Evolutionary conservation across 225 moss, liverwort and hornwort genomes (phyloP), one percentile per base, ranked within the genome.

Genomic region (Sphagnum contortum): DNA sequence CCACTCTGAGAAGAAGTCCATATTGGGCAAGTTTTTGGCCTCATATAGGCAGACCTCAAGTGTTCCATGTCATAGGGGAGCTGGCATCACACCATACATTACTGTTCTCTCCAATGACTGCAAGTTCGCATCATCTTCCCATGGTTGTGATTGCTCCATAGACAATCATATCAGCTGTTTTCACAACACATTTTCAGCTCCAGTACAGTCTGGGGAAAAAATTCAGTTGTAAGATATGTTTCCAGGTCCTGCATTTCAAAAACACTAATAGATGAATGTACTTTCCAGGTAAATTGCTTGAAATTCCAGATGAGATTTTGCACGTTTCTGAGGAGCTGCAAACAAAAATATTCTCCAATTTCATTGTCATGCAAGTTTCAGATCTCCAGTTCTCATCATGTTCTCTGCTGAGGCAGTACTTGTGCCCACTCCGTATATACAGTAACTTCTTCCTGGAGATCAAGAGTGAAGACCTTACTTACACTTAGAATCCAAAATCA

Each of bases 1-100:
- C 73, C 76, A 88, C 60, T 91, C 89, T 1, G 89, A 91, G n/a
- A 88, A 29, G 48, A 84, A 0, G 73, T 95, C 91, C 94, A 91
- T 91, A 71, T 95, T 95, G 3, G 91, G 89, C 50, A 95, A 69
- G 11, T 67, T 61, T 60, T 59, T 79, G 50, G 94, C 91, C 64
- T 77, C 62, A 44, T 64, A 62, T 29, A 95, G 64, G 74, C 72
- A 77, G 29, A 89, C 86, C 52, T 84, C 88, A 2, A 91, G 64
- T 2, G 94, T 86, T 63, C 89, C 91, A 57, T 91, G 89, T 0
- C 91, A 72, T 6, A 91, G 82, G 10, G 72, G 69, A 7, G 49
- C 45, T 4, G 84, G 81, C 3, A 85, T 75, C 4, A 82, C 68
- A 14, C 73, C 71, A 44, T 72, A 64, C 78, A 82, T 78, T 3